Evolutionary conservation across 208 protist genomes (phyloP).

Genomic region (Leishmania mexicana): DNA sequence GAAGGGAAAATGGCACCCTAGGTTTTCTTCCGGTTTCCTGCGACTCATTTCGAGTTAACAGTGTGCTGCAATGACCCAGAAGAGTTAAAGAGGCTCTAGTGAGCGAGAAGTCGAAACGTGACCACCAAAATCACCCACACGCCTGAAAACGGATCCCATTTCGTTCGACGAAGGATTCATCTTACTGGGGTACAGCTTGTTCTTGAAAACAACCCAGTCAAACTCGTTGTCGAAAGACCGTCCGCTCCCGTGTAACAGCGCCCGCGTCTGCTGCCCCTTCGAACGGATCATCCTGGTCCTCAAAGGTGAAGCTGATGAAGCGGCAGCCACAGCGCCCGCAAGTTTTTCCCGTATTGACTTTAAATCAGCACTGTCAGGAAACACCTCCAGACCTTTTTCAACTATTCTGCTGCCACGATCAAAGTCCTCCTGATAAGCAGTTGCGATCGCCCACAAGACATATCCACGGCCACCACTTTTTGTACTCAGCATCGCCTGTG

Average conservation of each 20-base stretch:
- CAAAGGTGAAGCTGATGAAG: constrained; percentile 5
- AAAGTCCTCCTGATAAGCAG: constrained; percentile 86
- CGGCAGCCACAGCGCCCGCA: not conserved
- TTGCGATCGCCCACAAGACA: constrained; percentile 68
- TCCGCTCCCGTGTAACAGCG: constrained; percentile 56
- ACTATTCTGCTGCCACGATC: constrained; percentile 60
- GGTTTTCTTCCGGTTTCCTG: not conserved
- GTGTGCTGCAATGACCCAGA: constrained; percentile 10
- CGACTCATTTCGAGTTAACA: not conserved
- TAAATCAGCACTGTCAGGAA: constrained; percentile 38
- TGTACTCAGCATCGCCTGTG: constrained; percentile 15
- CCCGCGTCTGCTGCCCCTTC: constrained; percentile 59
- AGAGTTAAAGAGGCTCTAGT: constrained; percentile 48
- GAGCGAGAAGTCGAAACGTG: constrained; percentile 81
- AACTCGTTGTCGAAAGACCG: constrained; percentile 86
- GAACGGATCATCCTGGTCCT: constrained; percentile 25
- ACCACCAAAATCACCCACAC: constrained; percentile 77
- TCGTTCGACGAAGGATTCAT: constrained; percentile 84
- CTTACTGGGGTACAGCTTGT: constrained; percentile 82
- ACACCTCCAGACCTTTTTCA: constrained; percentile 61
- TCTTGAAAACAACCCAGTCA: constrained; percentile 82
- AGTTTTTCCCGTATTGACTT: constrained; percentile 25
- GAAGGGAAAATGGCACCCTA: not conserved
- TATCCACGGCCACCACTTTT: constrained; percentile 46
- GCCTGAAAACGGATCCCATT: constrained; percentile 86